Conservation (phyloP, 305 asterid species). For the Fraxinus ornus region DNA sequence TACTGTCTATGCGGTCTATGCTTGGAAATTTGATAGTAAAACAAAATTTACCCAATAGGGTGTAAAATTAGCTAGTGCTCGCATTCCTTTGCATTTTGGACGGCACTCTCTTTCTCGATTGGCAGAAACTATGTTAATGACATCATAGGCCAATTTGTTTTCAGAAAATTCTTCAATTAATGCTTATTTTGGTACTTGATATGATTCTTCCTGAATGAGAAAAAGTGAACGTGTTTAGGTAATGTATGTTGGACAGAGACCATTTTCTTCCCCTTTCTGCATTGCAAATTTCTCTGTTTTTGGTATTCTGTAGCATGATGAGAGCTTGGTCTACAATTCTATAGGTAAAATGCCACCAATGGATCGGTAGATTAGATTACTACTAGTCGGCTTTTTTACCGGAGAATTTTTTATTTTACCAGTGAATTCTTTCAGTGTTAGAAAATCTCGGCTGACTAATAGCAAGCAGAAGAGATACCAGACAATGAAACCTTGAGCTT, state of each 20-base stretch:
- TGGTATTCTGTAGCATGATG: background rate
- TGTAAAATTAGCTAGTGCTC: background rate
- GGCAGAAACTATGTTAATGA: background rate
- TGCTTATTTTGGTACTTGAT: slow-evolving; percentile 78
- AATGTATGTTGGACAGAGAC: background rate
- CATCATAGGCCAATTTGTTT: background rate
- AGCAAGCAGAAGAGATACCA: background rate
- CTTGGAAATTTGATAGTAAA: background rate
- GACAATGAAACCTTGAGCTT: background rate
- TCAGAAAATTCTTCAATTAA: background rate
- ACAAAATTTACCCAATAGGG: too few relatives aligned
- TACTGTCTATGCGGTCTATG: background rate
- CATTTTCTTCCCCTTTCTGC: background rate
- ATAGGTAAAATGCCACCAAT: background rate
- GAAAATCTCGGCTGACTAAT: background rate
- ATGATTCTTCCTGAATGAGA: slow-evolving; percentile 31
- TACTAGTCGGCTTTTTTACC: background rate
- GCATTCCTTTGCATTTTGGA: background rate
- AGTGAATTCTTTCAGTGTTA: background rate
- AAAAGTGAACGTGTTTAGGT: background rate
- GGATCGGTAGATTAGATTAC: background rate
- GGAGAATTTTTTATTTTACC: background rate
- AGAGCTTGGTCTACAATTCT: background rate
- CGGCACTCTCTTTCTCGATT: background rate
- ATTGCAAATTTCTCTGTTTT: background rate